These are phyloP conservation scores for Fonsecaea multimorphosa DNA, from an alignment of 2,329 filamentous ascomycete genomes.

Conservation along the genomic window DNA sequence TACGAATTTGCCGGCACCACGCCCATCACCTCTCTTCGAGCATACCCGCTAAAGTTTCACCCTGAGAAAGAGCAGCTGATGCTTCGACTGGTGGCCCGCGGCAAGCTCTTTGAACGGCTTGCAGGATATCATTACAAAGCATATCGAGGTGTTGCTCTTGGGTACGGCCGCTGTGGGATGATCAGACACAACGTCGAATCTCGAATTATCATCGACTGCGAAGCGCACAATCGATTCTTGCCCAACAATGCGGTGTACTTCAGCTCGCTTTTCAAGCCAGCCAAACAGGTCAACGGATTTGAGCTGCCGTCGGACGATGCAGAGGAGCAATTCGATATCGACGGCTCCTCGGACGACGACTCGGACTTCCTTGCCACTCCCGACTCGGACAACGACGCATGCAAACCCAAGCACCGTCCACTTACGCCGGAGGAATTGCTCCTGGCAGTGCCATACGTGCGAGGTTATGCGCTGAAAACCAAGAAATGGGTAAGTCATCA, in stretches of 20 bases:
- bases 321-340: conserved; percentile 23
- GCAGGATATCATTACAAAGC: conserved; percentile 58
- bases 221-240: conserved; percentile 57
- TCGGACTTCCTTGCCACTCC: conserved; percentile 22
- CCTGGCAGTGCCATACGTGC: conserved; percentile 50
- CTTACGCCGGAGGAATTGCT: conserved; percentile 47
- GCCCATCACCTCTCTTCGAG: conserved; percentile 42
- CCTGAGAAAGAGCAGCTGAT: conserved; percentile 48
- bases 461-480: conserved; percentile 56
- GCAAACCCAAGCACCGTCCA: conserved; percentile 38
- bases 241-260: conserved; percentile 47
- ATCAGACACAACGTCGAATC: conserved; percentile 49
- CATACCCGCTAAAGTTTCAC: conserved; percentile 45
- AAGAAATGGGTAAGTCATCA: conserved; percentile 46
- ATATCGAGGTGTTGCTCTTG: conserved; percentile 55
- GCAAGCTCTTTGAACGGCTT: conserved; percentile 54
- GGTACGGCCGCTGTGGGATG: conserved; percentile 42
- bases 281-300: conserved; percentile 14
- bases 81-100: conserved; percentile 52
- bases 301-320: conserved; percentile 32
- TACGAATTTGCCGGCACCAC: conserved; percentile 50
- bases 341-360: conserved; percentile 29
- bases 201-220: conserved; percentile 59
- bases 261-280: conserved; percentile 4
- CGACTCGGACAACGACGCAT: conserved; percentile 8